Conservation (phyloP, 2,329 filamentous ascomycete species). For the Cordyceps cicadae region DNA sequence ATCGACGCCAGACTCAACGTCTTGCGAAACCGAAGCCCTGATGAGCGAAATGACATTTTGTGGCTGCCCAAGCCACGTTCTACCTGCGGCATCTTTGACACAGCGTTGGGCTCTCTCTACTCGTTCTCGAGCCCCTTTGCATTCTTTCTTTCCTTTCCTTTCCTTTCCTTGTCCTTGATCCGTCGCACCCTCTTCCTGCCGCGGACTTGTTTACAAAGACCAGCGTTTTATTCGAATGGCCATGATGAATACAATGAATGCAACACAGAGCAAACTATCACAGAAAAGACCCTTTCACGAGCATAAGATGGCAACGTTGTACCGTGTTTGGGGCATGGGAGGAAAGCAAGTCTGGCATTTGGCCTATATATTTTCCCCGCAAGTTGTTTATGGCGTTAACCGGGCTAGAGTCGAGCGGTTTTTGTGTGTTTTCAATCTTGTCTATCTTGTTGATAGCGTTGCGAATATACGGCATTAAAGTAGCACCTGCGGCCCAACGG, state of each 20-base stretch:
- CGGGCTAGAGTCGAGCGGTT: slow-evolving; percentile 2
- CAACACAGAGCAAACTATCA: slow-evolving; percentile 13
- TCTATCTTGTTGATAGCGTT: neutral
- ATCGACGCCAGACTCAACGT: neutral
- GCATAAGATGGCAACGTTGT: slow-evolving; percentile 6
- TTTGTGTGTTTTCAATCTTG: neutral
- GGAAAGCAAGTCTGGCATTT: slow-evolving; percentile 1
- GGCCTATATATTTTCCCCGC: neutral
- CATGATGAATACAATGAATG: slow-evolving; percentile 11
- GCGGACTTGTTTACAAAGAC: neutral
- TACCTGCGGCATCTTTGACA: too few species aligned
- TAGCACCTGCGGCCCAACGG: neutral
- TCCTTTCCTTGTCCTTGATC: neutral
- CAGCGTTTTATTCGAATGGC: slow-evolving; percentile 4
- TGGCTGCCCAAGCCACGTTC: neutral
- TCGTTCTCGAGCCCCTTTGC: neutral
- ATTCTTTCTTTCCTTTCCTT: neutral
- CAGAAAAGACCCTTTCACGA: slow-evolving; percentile 5
- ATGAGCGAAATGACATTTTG: neutral
- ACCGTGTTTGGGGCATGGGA: slow-evolving; percentile 4
- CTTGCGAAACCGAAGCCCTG: neutral
- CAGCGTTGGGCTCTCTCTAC: neutral
- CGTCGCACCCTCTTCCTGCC: neutral
- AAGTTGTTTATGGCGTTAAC: slow-evolving; percentile 5
- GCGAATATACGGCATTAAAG: neutral